Conservation (phyloP, 495 filamentous ascomycete species). For the Hypoxylon rickii region DNA sequence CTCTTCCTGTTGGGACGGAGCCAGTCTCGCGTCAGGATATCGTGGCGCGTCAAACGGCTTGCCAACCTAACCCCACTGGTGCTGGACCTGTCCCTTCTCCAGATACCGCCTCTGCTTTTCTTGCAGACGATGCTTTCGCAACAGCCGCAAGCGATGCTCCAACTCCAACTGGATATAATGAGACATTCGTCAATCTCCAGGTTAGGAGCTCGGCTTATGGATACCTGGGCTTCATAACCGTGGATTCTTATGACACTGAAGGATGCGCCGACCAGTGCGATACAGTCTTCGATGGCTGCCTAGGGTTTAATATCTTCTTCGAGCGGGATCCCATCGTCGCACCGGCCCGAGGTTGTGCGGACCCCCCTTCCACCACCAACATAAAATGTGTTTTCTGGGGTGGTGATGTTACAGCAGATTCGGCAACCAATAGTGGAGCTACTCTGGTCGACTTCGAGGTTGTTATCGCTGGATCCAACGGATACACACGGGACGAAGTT, state of each 20-base stretch:
- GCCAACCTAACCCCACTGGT: constrained; percentile 35
- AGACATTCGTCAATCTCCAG: constrained; percentile 45
- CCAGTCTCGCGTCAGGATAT: neutral
- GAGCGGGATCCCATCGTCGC: constrained; percentile 51
- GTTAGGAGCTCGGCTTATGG: constrained; percentile 40
- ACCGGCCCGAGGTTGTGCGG: constrained; percentile 44
- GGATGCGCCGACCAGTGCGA: constrained; percentile 45
- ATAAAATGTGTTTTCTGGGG: constrained; percentile 62
- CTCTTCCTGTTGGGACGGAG: constrained; percentile 29
- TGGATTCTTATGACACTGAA: constrained; percentile 49
- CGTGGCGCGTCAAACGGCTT: constrained; percentile 21
- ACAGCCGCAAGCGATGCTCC: constrained; percentile 29
- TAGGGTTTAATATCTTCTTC: constrained; percentile 53
- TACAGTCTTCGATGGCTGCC: constrained; percentile 20
- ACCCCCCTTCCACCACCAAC: constrained; percentile 53
- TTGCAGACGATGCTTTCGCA: constrained; percentile 23
- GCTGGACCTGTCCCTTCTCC: constrained; percentile 38
- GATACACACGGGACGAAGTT: constrained; percentile 40
- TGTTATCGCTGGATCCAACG: constrained; percentile 51
- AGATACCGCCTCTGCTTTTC: constrained; percentile 43
- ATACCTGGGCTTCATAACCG: constrained; percentile 49
- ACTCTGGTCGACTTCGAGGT: constrained; percentile 47
- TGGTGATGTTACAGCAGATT: constrained; percentile 31
- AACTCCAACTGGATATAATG: constrained; percentile 46
- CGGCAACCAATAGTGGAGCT: constrained; percentile 47